phyloP scores from a whole-genome alignment of 2,329 filamentous ascomycete genomes.

The Neophaeococcomyces mojaviensis region DNA sequence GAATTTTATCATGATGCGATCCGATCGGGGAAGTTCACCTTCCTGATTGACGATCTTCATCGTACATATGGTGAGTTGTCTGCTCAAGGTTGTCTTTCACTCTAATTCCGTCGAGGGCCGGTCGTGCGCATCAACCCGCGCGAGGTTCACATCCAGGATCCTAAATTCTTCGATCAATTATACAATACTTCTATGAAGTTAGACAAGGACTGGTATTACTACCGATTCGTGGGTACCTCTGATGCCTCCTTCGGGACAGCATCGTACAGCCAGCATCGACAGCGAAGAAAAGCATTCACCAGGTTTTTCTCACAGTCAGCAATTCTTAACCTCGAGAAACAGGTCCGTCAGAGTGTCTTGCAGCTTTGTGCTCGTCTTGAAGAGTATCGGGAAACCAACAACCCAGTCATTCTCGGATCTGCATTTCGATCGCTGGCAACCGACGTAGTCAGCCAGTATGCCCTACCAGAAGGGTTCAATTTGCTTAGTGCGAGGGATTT shows the following conservation, averaged over 20 bases:
- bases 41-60: slow-evolving; percentile 31
- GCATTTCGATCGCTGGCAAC: slow-evolving; percentile 20
- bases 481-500: slow-evolving; percentile 19
- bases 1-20: slow-evolving; percentile 27
- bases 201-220: slow-evolving; percentile 25
- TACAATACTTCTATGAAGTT: slow-evolving; percentile 20
- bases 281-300: slow-evolving; percentile 28
- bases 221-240: slow-evolving; percentile 21
- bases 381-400: slow-evolving; percentile 13
- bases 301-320: slow-evolving; percentile 28
- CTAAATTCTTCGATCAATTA: slow-evolving; percentile 17
- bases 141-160: slow-evolving; percentile 21
- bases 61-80: slow-evolving; percentile 27
- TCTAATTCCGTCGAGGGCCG: slow-evolving; percentile 9
- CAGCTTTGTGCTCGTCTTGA: slow-evolving; percentile 18
- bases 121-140: slow-evolving; percentile 22
- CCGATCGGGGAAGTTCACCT: slow-evolving; percentile 27
- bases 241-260: slow-evolving; percentile 27
- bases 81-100: not conserved
- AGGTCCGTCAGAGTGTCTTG: slow-evolving; percentile 13
- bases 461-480: slow-evolving; percentile 17
- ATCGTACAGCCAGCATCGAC: slow-evolving; percentile 28
- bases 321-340: slow-evolving; percentile 13
- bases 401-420: slow-evolving; percentile 19
- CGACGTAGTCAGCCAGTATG: slow-evolving; percentile 22